Conservation (phyloP, 2,329 filamentous ascomycete genomes). For the Dactylellina cionopaga region DNA sequence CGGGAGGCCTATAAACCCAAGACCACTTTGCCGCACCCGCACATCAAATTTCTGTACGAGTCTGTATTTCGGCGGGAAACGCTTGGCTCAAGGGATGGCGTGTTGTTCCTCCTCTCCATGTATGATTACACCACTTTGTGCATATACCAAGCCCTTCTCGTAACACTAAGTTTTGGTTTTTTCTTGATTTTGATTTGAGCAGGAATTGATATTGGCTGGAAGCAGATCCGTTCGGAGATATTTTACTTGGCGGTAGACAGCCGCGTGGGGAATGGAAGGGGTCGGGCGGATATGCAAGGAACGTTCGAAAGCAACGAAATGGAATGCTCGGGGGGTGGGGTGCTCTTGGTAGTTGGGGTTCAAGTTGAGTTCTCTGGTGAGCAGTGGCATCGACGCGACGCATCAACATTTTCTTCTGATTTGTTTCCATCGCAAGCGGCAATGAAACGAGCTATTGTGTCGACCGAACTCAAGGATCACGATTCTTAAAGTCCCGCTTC, state of each 20-base stretch:
- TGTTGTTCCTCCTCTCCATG: neutral
- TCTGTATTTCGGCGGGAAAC: slow-evolving; percentile 5
- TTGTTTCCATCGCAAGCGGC: too few species aligned
- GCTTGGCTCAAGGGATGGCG: slow-evolving; percentile 8
- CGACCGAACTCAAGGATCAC: too few species aligned
- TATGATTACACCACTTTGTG: neutral
- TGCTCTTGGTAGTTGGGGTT: too few species aligned
- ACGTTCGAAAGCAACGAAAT: slow-evolving; percentile 1
- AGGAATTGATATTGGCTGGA: neutral
- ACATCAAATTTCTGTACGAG: slow-evolving; percentile 18
- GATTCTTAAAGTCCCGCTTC: neutral
- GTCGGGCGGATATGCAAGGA: slow-evolving; percentile 34
- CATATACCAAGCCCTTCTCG: slow-evolving; percentile 21
- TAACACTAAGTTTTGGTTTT: too few species aligned
- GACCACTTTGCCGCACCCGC: slow-evolving; percentile 4
- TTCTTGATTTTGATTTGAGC: too few species aligned
- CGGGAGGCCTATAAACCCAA: too few species aligned
- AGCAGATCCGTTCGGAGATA: slow-evolving; percentile 29
- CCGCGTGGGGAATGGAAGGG: slow-evolving; percentile 2
- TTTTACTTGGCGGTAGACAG: slow-evolving; percentile 15
- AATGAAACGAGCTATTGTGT: too few species aligned
- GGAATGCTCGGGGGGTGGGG: slow-evolving; percentile 30
- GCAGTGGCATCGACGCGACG: too few species aligned
- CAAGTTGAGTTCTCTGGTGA: too few species aligned
- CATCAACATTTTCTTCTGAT: too few species aligned